Evolutionary conservation across 164 flowering plant genomes (phyloP), one percentile per base, ranked within the genome.

Genomic region (Aristolochia contorta): DNA sequence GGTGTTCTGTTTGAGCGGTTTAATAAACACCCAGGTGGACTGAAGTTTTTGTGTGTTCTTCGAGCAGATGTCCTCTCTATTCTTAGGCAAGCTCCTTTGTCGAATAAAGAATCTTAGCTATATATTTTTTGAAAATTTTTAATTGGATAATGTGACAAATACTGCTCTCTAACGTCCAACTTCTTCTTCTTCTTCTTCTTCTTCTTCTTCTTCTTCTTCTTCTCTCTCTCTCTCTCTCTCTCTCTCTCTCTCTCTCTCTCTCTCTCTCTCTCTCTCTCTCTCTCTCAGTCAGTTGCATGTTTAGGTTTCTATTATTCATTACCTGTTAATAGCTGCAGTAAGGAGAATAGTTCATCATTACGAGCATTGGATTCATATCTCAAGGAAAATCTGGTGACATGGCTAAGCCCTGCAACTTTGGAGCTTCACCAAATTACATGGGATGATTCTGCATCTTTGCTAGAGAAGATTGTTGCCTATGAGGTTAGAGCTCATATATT

Each of bases 321-420:
- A 9, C 14, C 56, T 37, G 3, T 37, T 10, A 53, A 12, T 53
- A 16, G 56, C 56, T 53, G 12, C 75, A 91, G 98, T 70, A 85
- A 82, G 66, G 92, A 80, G 70, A 92, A 82, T 74, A 62, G 75
- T 72, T 78, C 92, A 41, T 78, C 92, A 60, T 52, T 92, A 70
- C 70, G 95, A 68, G 93, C 96, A 57, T 53, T 92, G 37, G 96
- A 87, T 64, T 80, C 93, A 1, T 78, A 85, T 72, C 70, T 92
- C 24, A 89, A 84, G 76, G 98, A 86, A 74, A 89, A 86, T 69
- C 91, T 92, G 60, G 60, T 73, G 61, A 89, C 92, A 55, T 92
- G 98, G 95, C 92, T 92, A 45, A 89, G 88, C 70, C 98, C 98
- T 62, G 96, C 96, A 66, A 82, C 89, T 18, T 80, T 92, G 66